phyloP scores from a whole-genome alignment of 768 basidiomycete genomes.

The Psilocybe subaeruginosa region DNA sequence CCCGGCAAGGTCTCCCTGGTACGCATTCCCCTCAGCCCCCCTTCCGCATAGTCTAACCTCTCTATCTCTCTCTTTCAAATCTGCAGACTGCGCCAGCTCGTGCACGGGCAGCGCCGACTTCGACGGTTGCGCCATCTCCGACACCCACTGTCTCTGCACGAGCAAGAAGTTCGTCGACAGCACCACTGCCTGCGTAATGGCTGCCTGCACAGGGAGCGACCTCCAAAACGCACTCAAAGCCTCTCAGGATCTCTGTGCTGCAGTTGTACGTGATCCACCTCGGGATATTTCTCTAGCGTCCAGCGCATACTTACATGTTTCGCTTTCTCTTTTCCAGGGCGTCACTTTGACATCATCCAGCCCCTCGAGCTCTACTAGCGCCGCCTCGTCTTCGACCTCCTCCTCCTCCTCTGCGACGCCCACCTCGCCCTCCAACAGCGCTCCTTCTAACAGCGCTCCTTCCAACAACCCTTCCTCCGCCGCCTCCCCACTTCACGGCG shows the following conservation, averaged over 20 bases:
- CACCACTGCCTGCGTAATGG: slow-evolving; percentile 51
- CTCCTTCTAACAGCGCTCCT: slow-evolving; percentile 12
- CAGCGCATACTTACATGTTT: too few species aligned
- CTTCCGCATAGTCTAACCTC: neutral
- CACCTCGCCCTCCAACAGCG: slow-evolving; percentile 15
- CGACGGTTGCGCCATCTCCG: slow-evolving; percentile 47
- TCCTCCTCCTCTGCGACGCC: slow-evolving; percentile 15
- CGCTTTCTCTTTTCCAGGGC: slow-evolving; percentile 36
- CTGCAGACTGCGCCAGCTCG: slow-evolving; percentile 49
- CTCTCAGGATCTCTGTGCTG: slow-evolving; percentile 46
- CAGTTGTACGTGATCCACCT: slow-evolving; percentile 46
- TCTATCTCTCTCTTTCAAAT: neutral
- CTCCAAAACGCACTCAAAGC: slow-evolving; percentile 41
- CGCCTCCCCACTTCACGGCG: slow-evolving; percentile 27
- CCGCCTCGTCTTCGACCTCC: slow-evolving; percentile 11
- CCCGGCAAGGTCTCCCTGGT: slow-evolving; percentile 44
- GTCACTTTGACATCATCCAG: slow-evolving; percentile 45
- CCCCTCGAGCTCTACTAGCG: slow-evolving; percentile 17
- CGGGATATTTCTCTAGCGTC: neutral
- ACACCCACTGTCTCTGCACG: slow-evolving; percentile 64
- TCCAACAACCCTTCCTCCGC: slow-evolving; percentile 11
- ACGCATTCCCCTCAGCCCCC: slow-evolving; percentile 13
- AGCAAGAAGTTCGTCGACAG: slow-evolving; percentile 44
- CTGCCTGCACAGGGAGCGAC: slow-evolving; percentile 50
- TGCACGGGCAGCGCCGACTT: slow-evolving; percentile 51